Conservation (phyloP, 257 asterid species). For the Cruciata laevipes region DNA sequence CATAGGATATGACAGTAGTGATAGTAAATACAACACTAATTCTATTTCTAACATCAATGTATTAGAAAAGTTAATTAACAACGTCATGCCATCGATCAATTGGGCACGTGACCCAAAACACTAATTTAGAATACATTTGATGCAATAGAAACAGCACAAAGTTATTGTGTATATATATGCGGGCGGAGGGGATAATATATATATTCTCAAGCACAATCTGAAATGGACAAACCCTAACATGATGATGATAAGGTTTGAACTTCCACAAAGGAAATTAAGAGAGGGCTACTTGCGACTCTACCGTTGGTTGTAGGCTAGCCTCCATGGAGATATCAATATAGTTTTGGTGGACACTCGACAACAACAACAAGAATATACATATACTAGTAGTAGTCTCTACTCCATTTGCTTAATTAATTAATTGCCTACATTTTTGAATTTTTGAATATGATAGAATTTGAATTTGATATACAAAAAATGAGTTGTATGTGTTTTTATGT, state of each 20-base stretch:
- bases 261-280: neutral
- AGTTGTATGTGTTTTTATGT: too few relatives aligned
- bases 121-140: neutral
- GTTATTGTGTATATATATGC: neutral
- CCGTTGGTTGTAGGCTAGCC: neutral
- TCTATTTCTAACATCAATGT: too few relatives aligned
- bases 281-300: neutral
- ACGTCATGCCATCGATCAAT: neutral
- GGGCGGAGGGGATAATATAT: neutral
- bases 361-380: neutral
- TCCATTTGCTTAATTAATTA: neutral
- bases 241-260: neutral
- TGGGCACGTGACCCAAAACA: neutral
- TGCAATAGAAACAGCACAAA: neutral
- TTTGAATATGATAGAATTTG: too few relatives aligned
- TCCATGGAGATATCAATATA: neutral
- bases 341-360: slow-evolving; percentile 1
- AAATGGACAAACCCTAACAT: neutral
- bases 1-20: too few relatives aligned
- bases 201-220: neutral
- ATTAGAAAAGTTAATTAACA: too few relatives aligned
- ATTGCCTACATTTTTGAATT: too few relatives aligned
- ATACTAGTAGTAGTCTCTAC: neutral
- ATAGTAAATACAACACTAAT: too few relatives aligned
- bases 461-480: too few relatives aligned